Base-by-base conservation (phyloP, 2,329 filamentous ascomycete genomes). In the Gremmenia infestans region DNA sequence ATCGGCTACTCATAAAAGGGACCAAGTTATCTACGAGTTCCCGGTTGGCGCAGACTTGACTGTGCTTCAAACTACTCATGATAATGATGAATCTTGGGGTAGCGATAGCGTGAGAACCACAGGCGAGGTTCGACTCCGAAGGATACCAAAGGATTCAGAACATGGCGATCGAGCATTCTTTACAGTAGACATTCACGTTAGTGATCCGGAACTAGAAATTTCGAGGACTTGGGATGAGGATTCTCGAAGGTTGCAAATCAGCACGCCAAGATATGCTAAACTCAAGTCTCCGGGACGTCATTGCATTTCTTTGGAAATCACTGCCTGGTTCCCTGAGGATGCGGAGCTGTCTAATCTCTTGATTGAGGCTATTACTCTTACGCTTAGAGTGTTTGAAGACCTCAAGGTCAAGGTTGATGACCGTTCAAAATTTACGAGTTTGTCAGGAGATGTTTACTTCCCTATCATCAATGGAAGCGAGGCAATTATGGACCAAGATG, bases 301-400 rank as follows among this genome's bases (percentile, higher is more conserved):
- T 48, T 69, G 67, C 48, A 57, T 70, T 22, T 67, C 63, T 23
- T 15, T 70, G 9, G 63, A 63, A 37, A 61, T 69, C 35, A 68
- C 63, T 14, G 67, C 63, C 42, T 70, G 65, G 65, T 53, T 69
- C 43, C 68, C 67, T n/a, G 64, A 68, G 23, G 54, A 63, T 58
- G 58, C 59, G 19, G 35, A 64, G 36, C 60, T 70, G 4, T 54
- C 51, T 2, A 54, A 57, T 3, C 43, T 70, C 4, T 23, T 57
- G 7, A 55, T 70, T 9, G 55, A 64, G 22, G 46, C 61, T 36
- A 57, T 61, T 43, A 55, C 60, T 32, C 62, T 70, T 37, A 56
- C 48, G 1, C 40, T 67, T 6, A 55, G 59, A 37, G 61, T 64
- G 1, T 28, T 67, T 9, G 60, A 67, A 14, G 63, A 68, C 52